phyloP scores from a whole-genome alignment of 331 rosid species.

The Quercus tomentella region DNA sequence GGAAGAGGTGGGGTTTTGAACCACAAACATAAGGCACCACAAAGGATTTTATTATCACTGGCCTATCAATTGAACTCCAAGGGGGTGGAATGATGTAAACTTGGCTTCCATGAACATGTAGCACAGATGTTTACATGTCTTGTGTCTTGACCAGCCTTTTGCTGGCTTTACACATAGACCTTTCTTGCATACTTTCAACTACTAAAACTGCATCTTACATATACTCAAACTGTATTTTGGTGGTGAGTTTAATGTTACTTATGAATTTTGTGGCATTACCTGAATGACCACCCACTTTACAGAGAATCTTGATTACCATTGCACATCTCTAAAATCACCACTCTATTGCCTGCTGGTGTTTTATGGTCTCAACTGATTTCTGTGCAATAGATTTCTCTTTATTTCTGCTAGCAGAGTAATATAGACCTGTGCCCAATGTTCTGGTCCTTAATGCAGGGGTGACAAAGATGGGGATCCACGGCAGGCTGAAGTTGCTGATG shows the following conservation, averaged over 20 bases:
- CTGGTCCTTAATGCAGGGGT: slow-evolving; percentile 40
- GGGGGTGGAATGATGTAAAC: background rate
- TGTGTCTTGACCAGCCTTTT: background rate
- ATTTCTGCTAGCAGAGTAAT: background rate
- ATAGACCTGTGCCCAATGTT: background rate
- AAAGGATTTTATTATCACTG: no score
- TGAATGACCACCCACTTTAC: background rate
- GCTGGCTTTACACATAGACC: background rate
- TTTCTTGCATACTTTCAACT: background rate
- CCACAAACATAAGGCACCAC: no score
- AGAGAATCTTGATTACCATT: background rate
- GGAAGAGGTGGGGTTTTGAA: no score
- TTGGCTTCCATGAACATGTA: background rate
- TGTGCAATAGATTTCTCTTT: background rate
- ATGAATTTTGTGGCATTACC: background rate
- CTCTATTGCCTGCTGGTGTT: background rate
- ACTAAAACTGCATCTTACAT: background rate
- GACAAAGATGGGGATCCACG: slow-evolving; percentile 36
- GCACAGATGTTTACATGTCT: background rate
- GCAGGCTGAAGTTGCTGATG: slow-evolving; percentile 34
- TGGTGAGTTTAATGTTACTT: background rate
- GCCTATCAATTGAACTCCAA: no score
- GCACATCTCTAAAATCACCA: background rate
- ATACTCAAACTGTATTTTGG: no score
- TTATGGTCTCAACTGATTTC: background rate